Conservation (phyloP, 2,329 filamentous ascomycete species). For the Fusarium globosum region DNA sequence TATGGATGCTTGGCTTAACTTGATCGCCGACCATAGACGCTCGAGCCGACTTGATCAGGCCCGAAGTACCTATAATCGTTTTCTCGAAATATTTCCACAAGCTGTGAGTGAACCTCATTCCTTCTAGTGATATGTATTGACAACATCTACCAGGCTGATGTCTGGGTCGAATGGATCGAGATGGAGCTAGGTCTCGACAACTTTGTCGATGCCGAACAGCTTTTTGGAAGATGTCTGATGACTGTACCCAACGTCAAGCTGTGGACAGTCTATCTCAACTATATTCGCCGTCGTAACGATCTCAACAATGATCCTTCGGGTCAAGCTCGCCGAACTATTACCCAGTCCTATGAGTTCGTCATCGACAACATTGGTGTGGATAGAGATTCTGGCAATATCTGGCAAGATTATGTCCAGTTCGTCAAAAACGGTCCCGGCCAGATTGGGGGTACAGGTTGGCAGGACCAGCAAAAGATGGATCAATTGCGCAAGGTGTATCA, state of each 20-base stretch:
- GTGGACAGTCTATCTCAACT: slow-evolving; percentile 95
- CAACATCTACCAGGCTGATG: slow-evolving; percentile 75
- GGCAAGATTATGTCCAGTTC: slow-evolving; percentile 96
- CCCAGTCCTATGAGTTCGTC: slow-evolving; percentile 91
- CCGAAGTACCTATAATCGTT: slow-evolving; percentile 83
- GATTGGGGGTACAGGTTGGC: slow-evolving; percentile 88
- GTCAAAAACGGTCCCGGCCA: slow-evolving; percentile 88
- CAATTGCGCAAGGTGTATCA: slow-evolving; percentile 92
- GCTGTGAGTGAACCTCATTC: slow-evolving; percentile 72
- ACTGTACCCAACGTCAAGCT: slow-evolving; percentile 84
- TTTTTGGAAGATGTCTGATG: slow-evolving; percentile 84
- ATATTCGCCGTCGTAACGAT: slow-evolving; percentile 91
- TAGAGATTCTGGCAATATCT: slow-evolving; percentile 87
- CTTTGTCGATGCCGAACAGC: slow-evolving; percentile 79
- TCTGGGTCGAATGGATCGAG: slow-evolving; percentile 89
- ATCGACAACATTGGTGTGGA: slow-evolving; percentile 91
- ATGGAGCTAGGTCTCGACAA: slow-evolving; percentile 92
- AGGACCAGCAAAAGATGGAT: slow-evolving; percentile 99
- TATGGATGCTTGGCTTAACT: slow-evolving; percentile 87
- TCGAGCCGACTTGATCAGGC: slow-evolving; percentile 86
- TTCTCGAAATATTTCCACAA: slow-evolving; percentile 88
- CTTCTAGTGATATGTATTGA: slow-evolving; percentile 20
- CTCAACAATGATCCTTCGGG: slow-evolving; percentile 80
- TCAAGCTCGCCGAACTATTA: slow-evolving; percentile 80
- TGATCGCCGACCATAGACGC: slow-evolving; percentile 86